Base-by-base conservation (phyloP, 2,329 filamentous ascomycete species). In the Ceratocystis papillata region DNA sequence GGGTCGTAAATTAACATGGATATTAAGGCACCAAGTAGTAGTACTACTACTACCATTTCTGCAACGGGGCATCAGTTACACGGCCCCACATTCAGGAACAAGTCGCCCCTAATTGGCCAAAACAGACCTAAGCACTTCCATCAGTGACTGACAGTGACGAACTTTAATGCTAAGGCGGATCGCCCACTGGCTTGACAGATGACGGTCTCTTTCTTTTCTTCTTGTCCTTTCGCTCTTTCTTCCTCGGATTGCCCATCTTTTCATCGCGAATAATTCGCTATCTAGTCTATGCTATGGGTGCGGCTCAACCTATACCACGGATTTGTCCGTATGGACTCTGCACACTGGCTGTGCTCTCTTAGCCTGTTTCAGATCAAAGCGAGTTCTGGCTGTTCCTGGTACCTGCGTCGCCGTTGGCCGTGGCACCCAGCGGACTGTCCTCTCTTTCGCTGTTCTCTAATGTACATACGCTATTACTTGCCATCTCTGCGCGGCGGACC, bases 281-380 rank as follows among this genome's bases (percentile, higher is more conserved):
- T 41, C 37, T 41, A 41, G 37, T 12, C 37, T 41, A 15, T 41
- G 37, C 10, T 15, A 5, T 41, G 37, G 10, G n/a, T 53, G 22
- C 22, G 7, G 48, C 48, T 57, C 53, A 15, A 17, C 28, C 25
- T 57, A 17, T 57, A 17, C 53, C 28, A 57, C 53, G 53, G 53
- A 57, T 57, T 57, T 57, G n/a, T 22, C 53, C 53, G 53, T 57
- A 28, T 30, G 53, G 53, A 57, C 53, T 57, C 53, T 57, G 53
- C 53, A 33, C 25, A 15, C 53, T 57, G 53, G 53, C 53, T 57
- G 53, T 57, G 53, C 53, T 30, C 48, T 33, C 53, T 57, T 57
- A 57, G 53, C 22, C 28, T 30, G 53, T 57, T 57, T 57, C 53
- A 33, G 53, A 57, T 57, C 53, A 30, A 57, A 7, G 53, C 28